phyloP scores from a whole-genome alignment of 306 rosid genomes.

The Alnus glutinosa region DNA sequence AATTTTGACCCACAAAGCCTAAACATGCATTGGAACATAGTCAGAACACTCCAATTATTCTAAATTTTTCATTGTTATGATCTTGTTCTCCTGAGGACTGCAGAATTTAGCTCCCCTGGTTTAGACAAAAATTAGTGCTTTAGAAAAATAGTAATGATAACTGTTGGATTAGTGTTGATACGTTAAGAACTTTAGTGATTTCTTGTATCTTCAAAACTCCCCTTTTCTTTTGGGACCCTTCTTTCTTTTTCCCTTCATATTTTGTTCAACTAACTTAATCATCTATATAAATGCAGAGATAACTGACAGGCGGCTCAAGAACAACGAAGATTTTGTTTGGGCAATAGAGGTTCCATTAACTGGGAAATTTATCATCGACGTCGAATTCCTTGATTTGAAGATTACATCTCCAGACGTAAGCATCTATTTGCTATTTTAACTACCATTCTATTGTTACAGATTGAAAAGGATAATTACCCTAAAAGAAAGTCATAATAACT shows the following conservation, averaged over 20 bases:
- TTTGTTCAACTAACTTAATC: background rate
- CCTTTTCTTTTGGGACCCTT: background rate
- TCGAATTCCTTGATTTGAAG: constrained; percentile 95
- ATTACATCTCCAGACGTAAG: constrained; percentile 62
- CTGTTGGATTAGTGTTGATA: background rate
- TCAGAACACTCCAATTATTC: background rate
- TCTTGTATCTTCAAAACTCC: constrained; percentile 8
- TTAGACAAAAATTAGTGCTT: background rate
- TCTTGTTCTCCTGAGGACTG: background rate
- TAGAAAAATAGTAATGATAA: background rate
- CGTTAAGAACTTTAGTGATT: background rate
- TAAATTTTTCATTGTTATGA: background rate
- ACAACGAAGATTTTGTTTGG: constrained; percentile 91
- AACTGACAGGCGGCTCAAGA: constrained; percentile 72
- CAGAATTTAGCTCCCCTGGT: background rate
- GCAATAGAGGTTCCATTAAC: constrained; percentile 87
- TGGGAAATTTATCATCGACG: constrained; percentile 91
- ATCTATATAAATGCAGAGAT: constrained; percentile 51
- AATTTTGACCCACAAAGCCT: background rate
- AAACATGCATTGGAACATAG: background rate
- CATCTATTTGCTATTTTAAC: background rate
- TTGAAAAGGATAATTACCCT: constrained; percentile 12
- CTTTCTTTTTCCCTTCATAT: constrained; percentile 1
- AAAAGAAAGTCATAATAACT: background rate
- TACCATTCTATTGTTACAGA: constrained; percentile 3